Evolutionary conservation across 805 yeast genomes (phyloP), one percentile per base, ranked within the genome.

Genomic region (Clavispora asparagi): DNA sequence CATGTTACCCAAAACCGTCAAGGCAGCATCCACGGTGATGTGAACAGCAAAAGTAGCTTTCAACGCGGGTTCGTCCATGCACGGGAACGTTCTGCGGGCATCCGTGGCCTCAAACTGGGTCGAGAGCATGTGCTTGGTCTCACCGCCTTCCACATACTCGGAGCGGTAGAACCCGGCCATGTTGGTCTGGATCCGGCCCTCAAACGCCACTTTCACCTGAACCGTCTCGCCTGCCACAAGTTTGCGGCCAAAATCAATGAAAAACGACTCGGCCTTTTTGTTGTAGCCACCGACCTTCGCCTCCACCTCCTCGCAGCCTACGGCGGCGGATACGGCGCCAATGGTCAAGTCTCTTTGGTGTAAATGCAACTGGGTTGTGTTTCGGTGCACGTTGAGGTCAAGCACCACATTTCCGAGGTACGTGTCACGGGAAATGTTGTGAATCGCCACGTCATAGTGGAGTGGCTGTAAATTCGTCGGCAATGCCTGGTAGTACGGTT

Each of bases 391-490:
- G 11, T 65, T 64, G 41, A 85, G 67, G 38, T 73, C 65, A 45
- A 85, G 76, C 9, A 49, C 54, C 3, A 77, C 81, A 3, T 50
- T 50, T 7, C 86, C 87, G 1, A 56, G 56, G 56, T 75, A 82
- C 1, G 73, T 60, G 52, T 73, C 74, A 31, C 65, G 64, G 7
- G 56, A 63, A 27, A 73, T 63, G 56, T 83, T 77, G 33, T 95
- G 89, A 16, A 81, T 74, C 30, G 66, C 47, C 14, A 94, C 63
- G 45, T 81, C 78, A 62, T 94, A 92, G 65, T 86, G 87, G 31
- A 69, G 56, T 31, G 99, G 97, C 48, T 75, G 75, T 50, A 90
- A 85, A 44, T 77, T 70, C 41, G 71, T 70, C 56, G 87, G 95
- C 50, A 82, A 78, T 5, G 81, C 74, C 50, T 70, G 70, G 52